Evolutionary conservation across 768 basidiomycete species (phyloP).

Genomic region (Leccinum broughii): DNA sequence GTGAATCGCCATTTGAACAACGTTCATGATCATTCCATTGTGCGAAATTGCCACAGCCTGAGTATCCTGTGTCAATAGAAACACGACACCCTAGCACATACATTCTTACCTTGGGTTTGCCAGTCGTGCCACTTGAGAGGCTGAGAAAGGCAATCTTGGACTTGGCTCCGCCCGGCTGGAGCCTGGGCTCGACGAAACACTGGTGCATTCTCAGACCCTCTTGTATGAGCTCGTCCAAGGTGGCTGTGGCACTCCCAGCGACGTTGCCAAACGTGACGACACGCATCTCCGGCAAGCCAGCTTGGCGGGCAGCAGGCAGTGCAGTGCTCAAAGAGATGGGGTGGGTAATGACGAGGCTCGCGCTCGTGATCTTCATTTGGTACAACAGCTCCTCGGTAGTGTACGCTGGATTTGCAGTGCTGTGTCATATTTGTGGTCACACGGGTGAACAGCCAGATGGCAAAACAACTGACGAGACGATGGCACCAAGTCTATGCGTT

Average conservation of each 20-base stretch:
- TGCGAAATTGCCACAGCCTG: conserved; percentile 71
- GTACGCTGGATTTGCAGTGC: conserved; percentile 38
- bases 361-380: conserved; percentile 29
- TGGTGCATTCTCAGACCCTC: conserved; percentile 35
- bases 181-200: conserved; percentile 46
- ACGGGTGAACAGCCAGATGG: neutral
- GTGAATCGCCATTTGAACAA: conserved; percentile 59
- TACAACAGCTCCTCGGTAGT: conserved; percentile 34
- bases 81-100: too few relatives aligned
- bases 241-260: conserved; percentile 15
- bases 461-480: conserved; percentile 49
- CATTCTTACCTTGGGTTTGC: conserved; percentile 37
- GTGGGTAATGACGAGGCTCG: conserved; percentile 34
- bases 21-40: conserved; percentile 61
- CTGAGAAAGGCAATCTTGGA: conserved; percentile 64
- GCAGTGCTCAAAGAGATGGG: conserved; percentile 30
- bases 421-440: conserved; percentile 3
- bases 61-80: neutral
- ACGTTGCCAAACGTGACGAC: conserved; percentile 29
- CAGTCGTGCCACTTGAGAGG: conserved; percentile 78
- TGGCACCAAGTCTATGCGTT: conserved; percentile 54
- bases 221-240: conserved; percentile 52
- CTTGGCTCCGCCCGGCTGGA: conserved; percentile 58
- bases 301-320: conserved; percentile 30
- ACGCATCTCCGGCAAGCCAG: conserved; percentile 31